A percentile compares a stretch with the other conserved stretches of the same genome.
Conservation (phyloP, 306 rosid species). For the Geum urbanum region DNA sequence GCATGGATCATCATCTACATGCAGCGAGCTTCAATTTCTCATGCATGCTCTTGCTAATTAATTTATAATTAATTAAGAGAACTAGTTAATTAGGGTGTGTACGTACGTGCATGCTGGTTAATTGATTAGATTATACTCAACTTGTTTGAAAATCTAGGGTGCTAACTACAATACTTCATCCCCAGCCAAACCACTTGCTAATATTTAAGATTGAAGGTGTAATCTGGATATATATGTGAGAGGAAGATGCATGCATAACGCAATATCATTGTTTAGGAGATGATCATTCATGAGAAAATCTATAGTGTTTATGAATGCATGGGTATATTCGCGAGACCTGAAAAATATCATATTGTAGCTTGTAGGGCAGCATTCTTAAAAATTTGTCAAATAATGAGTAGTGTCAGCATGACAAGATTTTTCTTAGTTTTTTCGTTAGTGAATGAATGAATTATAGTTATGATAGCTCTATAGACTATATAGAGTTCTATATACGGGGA, state of each 20-base stretch:
- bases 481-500: no score
- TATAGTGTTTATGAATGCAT: neutral
- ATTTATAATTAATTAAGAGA: neutral
- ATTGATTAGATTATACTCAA: neutral
- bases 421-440: no score
- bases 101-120: neutral
- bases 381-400: neutral
- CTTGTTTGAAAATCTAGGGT: neutral
- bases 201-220: neutral
- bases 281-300: neutral
- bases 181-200: neutral
- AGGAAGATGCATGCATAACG: neutral
- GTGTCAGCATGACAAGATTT: no score
- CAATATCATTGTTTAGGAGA: neutral
- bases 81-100: neutral
- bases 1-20: neutral
- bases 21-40: neutral
- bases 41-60: neutral
- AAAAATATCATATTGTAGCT: neutral
- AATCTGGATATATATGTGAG: neutral
- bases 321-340: neutral
- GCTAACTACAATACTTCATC: no score
- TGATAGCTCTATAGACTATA: no score
- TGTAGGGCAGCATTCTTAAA: neutral
- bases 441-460: no score